A percentile compares a stretch with the other conserved stretches of the same genome.
These are phyloP conservation scores for Carex pumila DNA, from an alignment of 176 grass and related monocot species.

Conservation along the genomic window DNA sequence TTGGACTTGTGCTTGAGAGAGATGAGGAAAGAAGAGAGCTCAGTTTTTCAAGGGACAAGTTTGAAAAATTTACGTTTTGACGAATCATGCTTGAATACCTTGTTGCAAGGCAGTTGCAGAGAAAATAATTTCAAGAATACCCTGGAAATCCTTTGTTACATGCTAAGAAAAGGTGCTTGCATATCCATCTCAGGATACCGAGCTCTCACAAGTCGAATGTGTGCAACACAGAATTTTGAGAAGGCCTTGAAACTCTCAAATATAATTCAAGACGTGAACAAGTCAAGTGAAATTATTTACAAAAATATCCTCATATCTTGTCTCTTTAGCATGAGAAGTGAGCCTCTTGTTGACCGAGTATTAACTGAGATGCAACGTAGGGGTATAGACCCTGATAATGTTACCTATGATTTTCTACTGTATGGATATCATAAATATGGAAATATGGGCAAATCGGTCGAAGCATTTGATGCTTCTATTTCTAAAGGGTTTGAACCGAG, in stretches of 20 bases:
- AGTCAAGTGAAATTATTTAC: slow-evolving; percentile 40
- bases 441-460: slow-evolving; percentile 40
- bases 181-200: slow-evolving; percentile 73
- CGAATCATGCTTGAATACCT: slow-evolving; percentile 49
- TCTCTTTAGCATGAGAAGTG: slow-evolving; percentile 53
- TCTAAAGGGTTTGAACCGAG: slow-evolving; percentile 53
- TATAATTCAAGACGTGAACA: slow-evolving; percentile 31
- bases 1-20: slow-evolving; percentile 44
- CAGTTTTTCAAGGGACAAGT: slow-evolving; percentile 35
- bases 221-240: slow-evolving; percentile 35
- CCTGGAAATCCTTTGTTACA: slow-evolving; percentile 47
- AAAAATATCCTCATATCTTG: slow-evolving; percentile 77
- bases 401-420: slow-evolving; percentile 80
- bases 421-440: slow-evolving; percentile 71
- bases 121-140: slow-evolving; percentile 52
- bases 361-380: slow-evolving; percentile 55
- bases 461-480: slow-evolving; percentile 60
- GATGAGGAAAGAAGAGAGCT: slow-evolving; percentile 36
- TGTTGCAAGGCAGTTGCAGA: slow-evolving; percentile 42
- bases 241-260: slow-evolving; percentile 44
- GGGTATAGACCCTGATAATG: slow-evolving; percentile 47
- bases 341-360: slow-evolving; percentile 39
- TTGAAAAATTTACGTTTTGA: slow-evolving; percentile 21
- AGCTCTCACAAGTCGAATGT: slow-evolving; percentile 55
- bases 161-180: slow-evolving; percentile 43